Evolutionary conservation across 352 stramenopile species (phyloP).

Genomic region (Phytophthora kernoviae): DNA sequence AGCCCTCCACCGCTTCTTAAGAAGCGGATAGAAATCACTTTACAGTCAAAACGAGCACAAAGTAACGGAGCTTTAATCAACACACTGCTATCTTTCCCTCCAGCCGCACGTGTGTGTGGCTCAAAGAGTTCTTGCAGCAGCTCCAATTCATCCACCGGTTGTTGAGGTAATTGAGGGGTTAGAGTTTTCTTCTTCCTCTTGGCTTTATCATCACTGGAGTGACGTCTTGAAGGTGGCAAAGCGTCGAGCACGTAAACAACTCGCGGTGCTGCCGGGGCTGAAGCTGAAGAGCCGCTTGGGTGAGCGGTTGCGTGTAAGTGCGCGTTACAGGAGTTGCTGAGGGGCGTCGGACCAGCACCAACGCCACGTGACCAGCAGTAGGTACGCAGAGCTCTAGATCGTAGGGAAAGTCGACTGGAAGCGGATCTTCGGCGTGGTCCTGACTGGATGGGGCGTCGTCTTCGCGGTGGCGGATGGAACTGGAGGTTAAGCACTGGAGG

Average conservation of each 20-base stretch:
- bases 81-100: conserved; percentile 66
- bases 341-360: conserved; percentile 51
- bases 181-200: conserved; percentile 39
- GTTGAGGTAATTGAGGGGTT: conserved; percentile 27
- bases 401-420: conserved; percentile 32
- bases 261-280: conserved; percentile 25
- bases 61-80: conserved; percentile 72
- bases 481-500: conserved; percentile 23
- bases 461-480: conserved; percentile 5
- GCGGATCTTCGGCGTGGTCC: conserved; percentile 5
- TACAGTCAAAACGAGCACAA: conserved; percentile 76
- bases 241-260: conserved; percentile 83
- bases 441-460: conserved; percentile 2
- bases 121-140: conserved; percentile 78
- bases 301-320: conserved; percentile 12
- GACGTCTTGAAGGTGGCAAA: conserved; percentile 45
- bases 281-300: neutral
- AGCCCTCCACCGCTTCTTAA: conserved; percentile 29
- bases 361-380: conserved; percentile 57
- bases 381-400: conserved; percentile 62
- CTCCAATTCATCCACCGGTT: conserved; percentile 70
- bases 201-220: conserved; percentile 9
- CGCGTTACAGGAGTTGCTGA: conserved; percentile 6
- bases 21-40: conserved; percentile 70
- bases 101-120: conserved; percentile 31